Evolutionary conservation across 768 basidiomycete genomes (phyloP), one percentile per base, ranked within the genome.

Genomic region (Amanita jacksonii): DNA sequence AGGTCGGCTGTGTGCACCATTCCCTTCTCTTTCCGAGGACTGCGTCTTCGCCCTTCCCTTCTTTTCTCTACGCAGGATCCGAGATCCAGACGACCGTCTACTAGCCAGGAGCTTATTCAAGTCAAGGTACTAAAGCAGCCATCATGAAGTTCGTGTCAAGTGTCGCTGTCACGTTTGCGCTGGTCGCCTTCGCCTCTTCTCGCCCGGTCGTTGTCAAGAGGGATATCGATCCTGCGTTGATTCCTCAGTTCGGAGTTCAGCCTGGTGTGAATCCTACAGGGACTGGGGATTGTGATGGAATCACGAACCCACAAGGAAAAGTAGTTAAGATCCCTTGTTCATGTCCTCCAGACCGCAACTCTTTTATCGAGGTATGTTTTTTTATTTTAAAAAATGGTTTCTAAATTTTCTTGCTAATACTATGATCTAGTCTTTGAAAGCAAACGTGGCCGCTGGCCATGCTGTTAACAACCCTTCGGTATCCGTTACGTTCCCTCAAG

Each of bases 271-370:
- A 83, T 55, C 82, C 81, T 12, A 77, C 76, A 20, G 67, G 82
- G 12, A 78, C 77, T 5, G 82, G 79, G n/a, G 73, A 84, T 54
- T 85, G 83, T 48, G 79, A 82, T 51, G 83, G 82, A 8, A 61
- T 68, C 15, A 43, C 69, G 70, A 66, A 72, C 8, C 31, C 70
- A 66, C 15, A 76, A 74, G 80, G 79, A 6, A 60, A 72, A 42
- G 68, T 74, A 5, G 67, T 82, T 53, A 72, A 74, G 57, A 68
- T 85, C 15, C 83, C 84, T 13, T 85, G 84, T 60, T 54, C 67
- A 22, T 84, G 81, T 57, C 82, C 82, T 24, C 81, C 81, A 4
- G 63, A 69, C 41, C 68, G 72, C 41, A 58, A 60, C 6, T 57
- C 61, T 10, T 82, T 79, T 59, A 68, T 79, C 49, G 31, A 62